Conservation (phyloP, 257 asterid genomes). For the Solanum virginianum region DNA sequence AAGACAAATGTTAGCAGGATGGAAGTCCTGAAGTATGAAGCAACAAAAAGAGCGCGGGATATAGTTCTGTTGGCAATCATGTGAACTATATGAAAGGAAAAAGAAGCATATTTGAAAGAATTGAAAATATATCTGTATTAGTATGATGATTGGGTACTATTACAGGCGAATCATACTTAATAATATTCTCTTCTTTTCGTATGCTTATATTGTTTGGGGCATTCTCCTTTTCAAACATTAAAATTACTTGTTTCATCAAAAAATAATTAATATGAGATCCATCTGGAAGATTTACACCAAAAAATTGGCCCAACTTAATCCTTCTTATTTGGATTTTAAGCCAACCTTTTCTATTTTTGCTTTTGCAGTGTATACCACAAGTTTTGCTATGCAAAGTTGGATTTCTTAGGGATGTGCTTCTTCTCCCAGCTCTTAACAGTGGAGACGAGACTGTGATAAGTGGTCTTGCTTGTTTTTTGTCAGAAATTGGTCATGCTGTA, state of each 20-base stretch:
- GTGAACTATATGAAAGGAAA: not conserved
- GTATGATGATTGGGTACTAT: not conserved
- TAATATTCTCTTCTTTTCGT: not conserved
- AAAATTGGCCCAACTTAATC: not conserved
- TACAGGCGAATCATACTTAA: not conserved
- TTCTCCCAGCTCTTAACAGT: constrained; percentile 64
- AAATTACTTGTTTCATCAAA: not conserved
- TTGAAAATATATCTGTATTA: not conserved
- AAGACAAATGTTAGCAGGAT: not conserved
- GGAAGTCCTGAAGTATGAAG: not conserved
- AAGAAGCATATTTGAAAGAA: not conserved
- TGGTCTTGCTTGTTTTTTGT: constrained; percentile 79
- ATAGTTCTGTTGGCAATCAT: not conserved
- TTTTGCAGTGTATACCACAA: constrained; percentile 60
- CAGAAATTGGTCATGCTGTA: constrained; percentile 94
- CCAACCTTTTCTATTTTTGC: constrained; percentile 4
- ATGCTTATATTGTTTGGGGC: not conserved
- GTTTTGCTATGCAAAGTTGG: constrained; percentile 63
- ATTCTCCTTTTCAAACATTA: not conserved
- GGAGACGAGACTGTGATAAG: constrained; percentile 70
- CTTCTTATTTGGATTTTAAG: not conserved
- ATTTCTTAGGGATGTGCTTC: constrained; percentile 60
- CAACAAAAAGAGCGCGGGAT: not conserved
- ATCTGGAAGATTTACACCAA: not conserved
- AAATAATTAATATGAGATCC: not conserved